Conservation (phyloP, 2,329 filamentous ascomycete species). For the Penicillium polonicum region DNA sequence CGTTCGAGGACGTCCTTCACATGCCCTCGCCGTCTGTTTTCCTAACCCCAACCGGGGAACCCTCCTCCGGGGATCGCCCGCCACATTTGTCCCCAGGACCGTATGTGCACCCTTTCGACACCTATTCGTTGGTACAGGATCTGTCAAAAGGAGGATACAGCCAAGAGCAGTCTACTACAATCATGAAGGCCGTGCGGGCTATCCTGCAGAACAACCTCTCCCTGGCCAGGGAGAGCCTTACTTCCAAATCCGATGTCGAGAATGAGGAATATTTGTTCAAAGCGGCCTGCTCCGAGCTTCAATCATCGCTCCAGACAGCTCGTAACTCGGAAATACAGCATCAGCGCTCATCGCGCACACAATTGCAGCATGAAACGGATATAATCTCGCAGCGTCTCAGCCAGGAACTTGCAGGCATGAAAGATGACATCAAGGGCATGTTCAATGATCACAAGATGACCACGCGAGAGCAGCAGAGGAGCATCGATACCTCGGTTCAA, state of each 20-base stretch:
- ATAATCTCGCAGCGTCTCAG: constrained; percentile 80
- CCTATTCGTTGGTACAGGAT: constrained; percentile 80
- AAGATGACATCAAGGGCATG: constrained; percentile 90
- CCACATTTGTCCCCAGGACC: constrained; percentile 68
- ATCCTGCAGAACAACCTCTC: constrained; percentile 77
- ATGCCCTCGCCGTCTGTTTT: constrained; percentile 42
- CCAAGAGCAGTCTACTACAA: constrained; percentile 70
- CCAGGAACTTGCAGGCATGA: constrained; percentile 77
- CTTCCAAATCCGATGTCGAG: constrained; percentile 89
- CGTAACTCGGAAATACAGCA: constrained; percentile 75
- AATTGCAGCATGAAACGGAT: constrained; percentile 93
- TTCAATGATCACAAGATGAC: constrained; percentile 96
- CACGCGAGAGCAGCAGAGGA: constrained; percentile 82
- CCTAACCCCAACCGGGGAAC: constrained; percentile 28
- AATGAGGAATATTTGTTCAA: constrained; percentile 94
- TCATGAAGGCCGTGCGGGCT: constrained; percentile 88
- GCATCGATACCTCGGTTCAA: constrained; percentile 83
- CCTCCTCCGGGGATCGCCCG: constrained; percentile 47
- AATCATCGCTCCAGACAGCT: constrained; percentile 79
- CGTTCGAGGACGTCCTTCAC: constrained; percentile 44
- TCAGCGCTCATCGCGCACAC: constrained; percentile 76
- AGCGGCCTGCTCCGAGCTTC: constrained; percentile 87
- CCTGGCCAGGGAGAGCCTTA: constrained; percentile 73
- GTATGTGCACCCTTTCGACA: constrained; percentile 96
- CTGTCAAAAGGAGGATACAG: constrained; percentile 71